phyloP scores from a whole-genome alignment of 1,284 basidiomycete species.

The Agroathelia rolfsii region DNA sequence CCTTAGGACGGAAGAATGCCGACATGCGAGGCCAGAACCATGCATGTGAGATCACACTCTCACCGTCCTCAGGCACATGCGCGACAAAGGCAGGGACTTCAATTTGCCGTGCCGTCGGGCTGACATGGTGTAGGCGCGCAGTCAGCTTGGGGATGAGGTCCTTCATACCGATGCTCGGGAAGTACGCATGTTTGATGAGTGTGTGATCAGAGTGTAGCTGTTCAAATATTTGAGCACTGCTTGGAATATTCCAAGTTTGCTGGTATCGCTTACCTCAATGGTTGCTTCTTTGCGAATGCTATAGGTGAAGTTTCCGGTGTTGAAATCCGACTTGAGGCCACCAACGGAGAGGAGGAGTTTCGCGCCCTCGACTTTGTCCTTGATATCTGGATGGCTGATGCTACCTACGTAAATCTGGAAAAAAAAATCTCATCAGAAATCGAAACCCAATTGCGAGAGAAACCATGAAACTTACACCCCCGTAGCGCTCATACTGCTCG shows the following conservation, averaged over 20 bases:
- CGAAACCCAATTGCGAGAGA: constrained; percentile 2
- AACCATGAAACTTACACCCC: constrained; percentile 55
- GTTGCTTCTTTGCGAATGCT: constrained; percentile 50
- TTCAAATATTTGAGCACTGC: constrained; percentile 7
- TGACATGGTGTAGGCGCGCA: constrained; percentile 36
- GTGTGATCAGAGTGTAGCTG: constrained; percentile 81
- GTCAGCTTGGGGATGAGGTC: constrained; percentile 60
- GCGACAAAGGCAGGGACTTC: constrained; percentile 38
- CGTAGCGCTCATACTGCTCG: constrained; percentile 78
- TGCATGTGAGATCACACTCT: constrained; percentile 54
- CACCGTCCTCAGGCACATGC: constrained; percentile 38
- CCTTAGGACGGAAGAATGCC: constrained; percentile 67
- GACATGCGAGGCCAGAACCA: constrained; percentile 85
- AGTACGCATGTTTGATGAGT: constrained; percentile 53
- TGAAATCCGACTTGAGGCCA: constrained; percentile 80
- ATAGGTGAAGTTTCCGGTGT: constrained; percentile 79
- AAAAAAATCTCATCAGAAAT: constrained; percentile 6
- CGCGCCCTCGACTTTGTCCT: constrained; percentile 70
- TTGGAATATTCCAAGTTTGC: constrained; percentile 9
- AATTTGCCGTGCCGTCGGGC: constrained; percentile 28
- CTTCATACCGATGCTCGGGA: constrained; percentile 64
- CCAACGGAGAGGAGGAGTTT: constrained; percentile 84
- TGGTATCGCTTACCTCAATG: constrained; percentile 42
- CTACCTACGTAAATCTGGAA: constrained; percentile 72
- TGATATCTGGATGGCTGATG: constrained; percentile 63